phyloP scores from a whole-genome alignment of 345 rosid genomes.

The Ailanthus altissimus region DNA sequence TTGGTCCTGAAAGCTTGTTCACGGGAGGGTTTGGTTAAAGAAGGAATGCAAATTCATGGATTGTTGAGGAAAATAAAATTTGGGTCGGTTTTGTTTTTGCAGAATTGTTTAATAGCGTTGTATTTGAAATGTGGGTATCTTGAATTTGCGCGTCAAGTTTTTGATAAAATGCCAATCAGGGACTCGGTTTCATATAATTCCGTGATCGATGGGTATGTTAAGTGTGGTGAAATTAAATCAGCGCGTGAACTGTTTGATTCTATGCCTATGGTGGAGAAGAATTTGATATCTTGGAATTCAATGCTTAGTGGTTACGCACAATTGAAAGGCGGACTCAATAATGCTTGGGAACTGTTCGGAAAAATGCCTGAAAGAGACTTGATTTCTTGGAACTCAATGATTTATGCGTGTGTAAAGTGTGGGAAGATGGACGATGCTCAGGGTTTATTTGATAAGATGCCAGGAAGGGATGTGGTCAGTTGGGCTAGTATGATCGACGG shows the following conservation, averaged over 20 bases:
- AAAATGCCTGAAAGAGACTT: conserved; percentile 56
- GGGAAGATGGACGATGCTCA: conserved; percentile 45
- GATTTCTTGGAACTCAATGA: conserved; percentile 53
- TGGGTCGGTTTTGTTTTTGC: conserved; percentile 39
- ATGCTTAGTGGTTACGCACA: conserved; percentile 56
- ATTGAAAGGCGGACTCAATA: conserved; percentile 32
- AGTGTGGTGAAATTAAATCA: conserved; percentile 44
- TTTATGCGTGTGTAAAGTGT: conserved; percentile 39
- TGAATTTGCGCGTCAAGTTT: conserved; percentile 32
- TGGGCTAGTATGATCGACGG: conserved; percentile 52
- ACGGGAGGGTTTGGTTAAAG: conserved; percentile 36
- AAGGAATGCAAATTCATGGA: conserved; percentile 55
- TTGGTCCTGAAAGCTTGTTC: conserved; percentile 54
- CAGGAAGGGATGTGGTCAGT: conserved; percentile 41
- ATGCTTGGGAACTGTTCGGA: conserved; percentile 49
- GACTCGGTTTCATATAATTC: conserved; percentile 53
- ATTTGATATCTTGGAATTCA: conserved; percentile 66
- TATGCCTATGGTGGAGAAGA: conserved; percentile 46
- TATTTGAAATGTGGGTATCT: conserved; percentile 33
- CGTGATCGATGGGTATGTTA: conserved; percentile 54
- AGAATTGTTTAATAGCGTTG: conserved; percentile 39
- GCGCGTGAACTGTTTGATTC: conserved; percentile 49
- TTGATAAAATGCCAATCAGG: conserved; percentile 35
- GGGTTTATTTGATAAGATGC: conserved; percentile 46
- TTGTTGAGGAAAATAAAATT: conserved; percentile 37